Evolutionary conservation across 2,329 filamentous ascomycete genomes (phyloP).

Genomic region (Colletotrichum lindemuthianum): DNA sequence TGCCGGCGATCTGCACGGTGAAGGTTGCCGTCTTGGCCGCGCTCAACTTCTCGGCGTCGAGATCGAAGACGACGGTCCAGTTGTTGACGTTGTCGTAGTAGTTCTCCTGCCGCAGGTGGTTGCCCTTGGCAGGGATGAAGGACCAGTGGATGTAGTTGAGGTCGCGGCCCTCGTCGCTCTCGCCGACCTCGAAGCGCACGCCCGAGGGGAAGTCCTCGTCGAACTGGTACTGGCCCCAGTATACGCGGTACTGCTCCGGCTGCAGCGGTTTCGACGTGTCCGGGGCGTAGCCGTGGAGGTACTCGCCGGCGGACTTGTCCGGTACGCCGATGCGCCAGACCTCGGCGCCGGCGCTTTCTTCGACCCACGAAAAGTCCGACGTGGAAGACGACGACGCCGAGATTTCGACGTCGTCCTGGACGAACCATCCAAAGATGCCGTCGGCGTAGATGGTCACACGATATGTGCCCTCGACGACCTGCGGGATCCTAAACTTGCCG

Average conservation of each 20-base stretch:
- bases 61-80: slow-evolving; percentile 67
- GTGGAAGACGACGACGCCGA: slow-evolving; percentile 49
- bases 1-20: slow-evolving; percentile 70
- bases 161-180: slow-evolving; percentile 58
- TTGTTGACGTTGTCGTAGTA: slow-evolving; percentile 63
- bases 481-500: slow-evolving; percentile 61
- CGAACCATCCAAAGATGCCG: slow-evolving; percentile 68
- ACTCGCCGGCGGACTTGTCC: slow-evolving; percentile 70
- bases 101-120: slow-evolving; percentile 54
- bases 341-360: slow-evolving; percentile 66
- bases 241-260: slow-evolving; percentile 68
- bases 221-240: slow-evolving; percentile 71
- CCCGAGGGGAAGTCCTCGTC: slow-evolving; percentile 67
- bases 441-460: slow-evolving; percentile 71
- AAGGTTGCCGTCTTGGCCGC: slow-evolving; percentile 65
- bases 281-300: slow-evolving; percentile 63
- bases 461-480: slow-evolving; percentile 68
- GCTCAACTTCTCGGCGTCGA: slow-evolving; percentile 52
- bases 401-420: slow-evolving; percentile 61
- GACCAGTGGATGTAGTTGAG: slow-evolving; percentile 75
- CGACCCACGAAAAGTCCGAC: slow-evolving; percentile 56
- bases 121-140: slow-evolving; percentile 66
- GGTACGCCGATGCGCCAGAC: slow-evolving; percentile 71
- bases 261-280: slow-evolving; percentile 59
- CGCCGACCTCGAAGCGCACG: slow-evolving; percentile 66